These are phyloP conservation scores for Seiridium cupressi DNA, from an alignment of 2,329 filamentous ascomycete genomes.

Conservation along the genomic window DNA sequence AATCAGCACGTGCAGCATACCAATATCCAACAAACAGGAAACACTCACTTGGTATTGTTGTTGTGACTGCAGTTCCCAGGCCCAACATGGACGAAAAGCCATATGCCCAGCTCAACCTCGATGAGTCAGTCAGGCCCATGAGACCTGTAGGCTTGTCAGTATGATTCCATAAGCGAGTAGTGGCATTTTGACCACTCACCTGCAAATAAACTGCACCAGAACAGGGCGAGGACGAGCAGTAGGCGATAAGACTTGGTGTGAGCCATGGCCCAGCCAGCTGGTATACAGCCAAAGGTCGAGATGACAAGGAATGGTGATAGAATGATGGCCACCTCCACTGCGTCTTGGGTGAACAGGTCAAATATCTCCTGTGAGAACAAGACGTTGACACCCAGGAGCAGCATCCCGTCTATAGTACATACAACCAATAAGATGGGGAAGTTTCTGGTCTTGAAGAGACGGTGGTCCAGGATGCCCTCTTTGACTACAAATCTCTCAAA, in stretches of 20 bases:
- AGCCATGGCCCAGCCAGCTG: background rate
- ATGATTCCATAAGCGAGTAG: background rate
- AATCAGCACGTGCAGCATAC: background rate
- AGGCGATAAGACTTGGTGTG: slow-evolving; percentile 1
- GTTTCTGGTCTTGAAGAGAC: background rate
- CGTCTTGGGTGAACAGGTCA: background rate
- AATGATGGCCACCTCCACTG: background rate
- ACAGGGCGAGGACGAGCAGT: background rate
- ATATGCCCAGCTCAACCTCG: slow-evolving; percentile 3
- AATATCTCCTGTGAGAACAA: slow-evolving; percentile 4
- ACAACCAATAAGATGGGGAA: slow-evolving; percentile 1
- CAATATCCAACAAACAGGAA: background rate
- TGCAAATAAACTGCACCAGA: slow-evolving; percentile 7
- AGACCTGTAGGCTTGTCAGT: background rate
- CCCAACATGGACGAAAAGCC: background rate
- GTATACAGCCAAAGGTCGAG: slow-evolving; percentile 3
- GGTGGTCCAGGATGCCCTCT: slow-evolving; percentile 3
- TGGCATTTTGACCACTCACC: background rate
- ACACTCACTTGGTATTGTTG: background rate
- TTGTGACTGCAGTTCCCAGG: slow-evolving; percentile 2
- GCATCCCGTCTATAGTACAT: slow-evolving; percentile 2
- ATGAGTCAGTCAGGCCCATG: background rate
- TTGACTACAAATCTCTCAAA: slow-evolving; percentile 3
- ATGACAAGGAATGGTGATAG: background rate
- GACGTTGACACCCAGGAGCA: slow-evolving; percentile 3